A percentile compares a stretch with the other conserved stretches of the same genome.
Evolutionary conservation across 352 stramenopile genomes (phyloP).

Genomic region (Halophytophthora polymorphica): DNA sequence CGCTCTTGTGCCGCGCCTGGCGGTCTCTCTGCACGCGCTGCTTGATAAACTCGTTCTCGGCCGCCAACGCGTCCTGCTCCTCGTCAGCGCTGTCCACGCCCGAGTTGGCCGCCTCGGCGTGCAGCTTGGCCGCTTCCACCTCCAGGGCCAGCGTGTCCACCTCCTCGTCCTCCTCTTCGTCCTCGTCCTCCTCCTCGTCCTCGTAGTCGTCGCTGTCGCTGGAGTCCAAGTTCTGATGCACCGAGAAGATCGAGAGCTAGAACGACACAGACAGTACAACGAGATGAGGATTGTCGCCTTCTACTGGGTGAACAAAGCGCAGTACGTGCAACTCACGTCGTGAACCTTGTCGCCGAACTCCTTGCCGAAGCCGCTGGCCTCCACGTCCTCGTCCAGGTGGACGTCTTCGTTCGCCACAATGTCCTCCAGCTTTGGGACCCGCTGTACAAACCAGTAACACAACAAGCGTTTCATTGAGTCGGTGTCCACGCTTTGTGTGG

Average conservation of each 20-base stretch:
- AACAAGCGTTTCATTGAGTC: no score
- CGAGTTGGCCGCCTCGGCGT: slow-evolving; percentile 12
- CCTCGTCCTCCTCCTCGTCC: slow-evolving; percentile 48
- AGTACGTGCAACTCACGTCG: slow-evolving; percentile 38
- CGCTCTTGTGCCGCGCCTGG: slow-evolving; percentile 48
- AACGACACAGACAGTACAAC: slow-evolving; percentile 10
- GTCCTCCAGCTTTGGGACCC: slow-evolving; percentile 53
- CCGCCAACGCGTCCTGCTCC: slow-evolving; percentile 36
- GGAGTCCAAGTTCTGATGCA: slow-evolving; percentile 49
- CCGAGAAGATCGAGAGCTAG: slow-evolving; percentile 82
- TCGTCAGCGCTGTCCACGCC: slow-evolving; percentile 35
- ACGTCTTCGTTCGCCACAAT: slow-evolving; percentile 64
- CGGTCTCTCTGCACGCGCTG: slow-evolving; percentile 75
- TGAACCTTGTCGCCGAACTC: slow-evolving; percentile 74
- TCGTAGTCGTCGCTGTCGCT: slow-evolving; percentile 35
- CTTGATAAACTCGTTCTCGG: slow-evolving; percentile 78
- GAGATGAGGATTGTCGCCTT: no score
- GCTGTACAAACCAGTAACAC: slow-evolving; percentile 24
- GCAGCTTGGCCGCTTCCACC: slow-evolving; percentile 30
- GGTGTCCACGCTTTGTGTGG: no score
- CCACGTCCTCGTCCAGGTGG: slow-evolving; percentile 64
- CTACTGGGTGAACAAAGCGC: no score
- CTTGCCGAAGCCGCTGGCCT: slow-evolving; percentile 78
- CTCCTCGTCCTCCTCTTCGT: no score
- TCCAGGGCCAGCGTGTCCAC: slow-evolving; percentile 33